Evolutionary conservation across 306 rosid species (phyloP).

Genomic region (Castanea crenata): DNA sequence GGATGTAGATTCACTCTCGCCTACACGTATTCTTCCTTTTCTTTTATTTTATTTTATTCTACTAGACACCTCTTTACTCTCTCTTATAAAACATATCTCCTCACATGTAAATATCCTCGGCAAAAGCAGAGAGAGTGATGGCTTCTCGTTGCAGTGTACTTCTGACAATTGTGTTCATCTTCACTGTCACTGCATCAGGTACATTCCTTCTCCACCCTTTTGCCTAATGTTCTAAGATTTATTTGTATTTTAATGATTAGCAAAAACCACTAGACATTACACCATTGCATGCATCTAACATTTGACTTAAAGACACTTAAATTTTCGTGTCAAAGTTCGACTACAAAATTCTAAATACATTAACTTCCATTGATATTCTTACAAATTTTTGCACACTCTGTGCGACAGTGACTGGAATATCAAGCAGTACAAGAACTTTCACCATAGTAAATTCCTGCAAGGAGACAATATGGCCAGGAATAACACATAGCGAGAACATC

Average conservation of each 20-base stretch:
- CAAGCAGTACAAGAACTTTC: constrained; percentile 38
- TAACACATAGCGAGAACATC: constrained; percentile 45
- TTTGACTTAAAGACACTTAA: neutral
- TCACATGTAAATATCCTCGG: neutral
- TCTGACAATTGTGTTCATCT: constrained; percentile 4
- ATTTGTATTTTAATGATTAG: neutral
- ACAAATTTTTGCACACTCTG: neutral
- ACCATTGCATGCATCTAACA: neutral
- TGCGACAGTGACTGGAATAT: constrained; percentile 26
- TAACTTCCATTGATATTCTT: neutral
- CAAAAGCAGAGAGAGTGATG: neutral
- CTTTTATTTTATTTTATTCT: neutral
- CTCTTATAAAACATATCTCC: neutral
- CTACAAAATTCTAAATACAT: too few relatives aligned
- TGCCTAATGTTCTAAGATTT: neutral
- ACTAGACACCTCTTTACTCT: neutral
- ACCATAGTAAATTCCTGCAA: constrained; percentile 56
- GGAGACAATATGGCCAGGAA: constrained; percentile 64
- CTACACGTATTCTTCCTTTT: neutral
- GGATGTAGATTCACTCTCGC: neutral
- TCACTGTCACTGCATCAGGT: constrained; percentile 38
- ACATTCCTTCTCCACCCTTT: neutral
- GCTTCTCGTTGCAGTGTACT: neutral
- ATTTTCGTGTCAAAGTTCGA: too few relatives aligned
- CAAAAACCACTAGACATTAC: neutral